Percentiles rank a stretch among this genome's conserved stretches.
Evolutionary conservation across 768 basidiomycete genomes (phyloP).

Genomic region (Lactifluus subvellereus): DNA sequence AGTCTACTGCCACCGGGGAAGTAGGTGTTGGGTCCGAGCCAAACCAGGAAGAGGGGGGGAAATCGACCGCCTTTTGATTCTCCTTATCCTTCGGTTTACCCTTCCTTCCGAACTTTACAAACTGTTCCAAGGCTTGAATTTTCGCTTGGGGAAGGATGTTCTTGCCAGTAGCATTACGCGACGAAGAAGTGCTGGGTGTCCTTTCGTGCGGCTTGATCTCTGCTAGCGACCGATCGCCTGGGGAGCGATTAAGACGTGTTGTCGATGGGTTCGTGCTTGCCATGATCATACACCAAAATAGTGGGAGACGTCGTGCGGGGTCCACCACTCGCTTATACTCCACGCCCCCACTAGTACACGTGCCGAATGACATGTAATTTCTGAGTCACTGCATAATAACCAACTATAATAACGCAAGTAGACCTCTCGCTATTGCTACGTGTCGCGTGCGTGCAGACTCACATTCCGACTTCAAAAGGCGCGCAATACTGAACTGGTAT

Average conservation of each 20-base stretch:
- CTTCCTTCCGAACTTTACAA: constrained; percentile 23
- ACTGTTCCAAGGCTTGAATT: constrained; percentile 19
- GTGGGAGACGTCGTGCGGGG: too few species aligned
- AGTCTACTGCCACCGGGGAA: not conserved
- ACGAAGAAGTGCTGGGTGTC: not conserved
- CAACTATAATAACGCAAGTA: too few species aligned
- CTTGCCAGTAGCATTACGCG: not conserved
- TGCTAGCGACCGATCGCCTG: not conserved
- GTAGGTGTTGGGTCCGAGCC: not conserved
- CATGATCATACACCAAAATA: not conserved
- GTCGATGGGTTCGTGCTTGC: constrained; percentile 3
- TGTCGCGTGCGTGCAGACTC: too few species aligned
- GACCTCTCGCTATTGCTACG: too few species aligned
- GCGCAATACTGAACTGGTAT: too few species aligned
- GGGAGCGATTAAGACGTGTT: constrained; percentile 10
- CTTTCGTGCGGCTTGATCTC: not conserved
- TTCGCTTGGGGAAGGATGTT: constrained; percentile 15
- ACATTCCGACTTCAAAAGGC: too few species aligned
- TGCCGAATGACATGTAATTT: too few species aligned
- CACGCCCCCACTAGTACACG: too few species aligned
- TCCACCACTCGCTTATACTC: too few species aligned
- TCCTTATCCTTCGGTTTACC: constrained; percentile 9
- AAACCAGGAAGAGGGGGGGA: constrained; percentile 25
- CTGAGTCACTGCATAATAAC: too few species aligned
- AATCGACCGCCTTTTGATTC: not conserved